These are phyloP conservation scores for Pelargonium myrrhifolium DNA, from an alignment of 441 rosid genomes.

Conservation along the genomic window DNA sequence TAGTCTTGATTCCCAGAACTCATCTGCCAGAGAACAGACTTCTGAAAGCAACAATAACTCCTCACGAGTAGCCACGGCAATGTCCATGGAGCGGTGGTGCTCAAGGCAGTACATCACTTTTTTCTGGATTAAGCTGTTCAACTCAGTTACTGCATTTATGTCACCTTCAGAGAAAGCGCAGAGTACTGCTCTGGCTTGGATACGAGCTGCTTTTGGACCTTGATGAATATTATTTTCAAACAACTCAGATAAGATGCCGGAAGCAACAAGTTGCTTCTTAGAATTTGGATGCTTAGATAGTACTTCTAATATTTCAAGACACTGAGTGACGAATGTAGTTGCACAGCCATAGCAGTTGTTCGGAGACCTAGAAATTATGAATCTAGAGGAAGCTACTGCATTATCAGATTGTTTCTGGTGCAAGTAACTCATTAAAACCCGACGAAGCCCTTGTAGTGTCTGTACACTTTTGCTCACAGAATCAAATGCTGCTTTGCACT, in stretches of 20 bases:
- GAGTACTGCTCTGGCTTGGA: slow-evolving; percentile 94
- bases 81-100: slow-evolving; percentile 99
- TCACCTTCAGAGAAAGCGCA: slow-evolving; percentile 98
- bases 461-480: slow-evolving; percentile 99
- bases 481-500: slow-evolving; percentile 99
- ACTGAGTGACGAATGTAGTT: slow-evolving; percentile 91
- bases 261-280: slow-evolving; percentile 88
- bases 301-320: slow-evolving; percentile 90
- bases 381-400: slow-evolving; percentile 62
- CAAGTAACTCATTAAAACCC: slow-evolving; percentile 95
- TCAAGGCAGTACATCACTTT: slow-evolving; percentile 99
- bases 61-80: slow-evolving; percentile 92
- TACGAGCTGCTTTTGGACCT: slow-evolving; percentile 90
- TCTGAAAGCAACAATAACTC: slow-evolving; percentile 96
- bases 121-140: slow-evolving; percentile 90
- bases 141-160: slow-evolving; percentile 74
- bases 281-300: slow-evolving; percentile 76
- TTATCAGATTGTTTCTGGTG: slow-evolving; percentile 86
- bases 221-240: slow-evolving; percentile 99
- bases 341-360: slow-evolving; percentile 99
- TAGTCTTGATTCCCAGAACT: slow-evolving; percentile 97
- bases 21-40: slow-evolving; percentile 96
- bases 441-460: slow-evolving; percentile 98
- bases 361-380: slow-evolving; percentile 87
- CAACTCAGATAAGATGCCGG: slow-evolving; percentile 88